Conservation (phyloP, 2,329 filamentous ascomycete species). For the Cladophialophora carrionii region DNA sequence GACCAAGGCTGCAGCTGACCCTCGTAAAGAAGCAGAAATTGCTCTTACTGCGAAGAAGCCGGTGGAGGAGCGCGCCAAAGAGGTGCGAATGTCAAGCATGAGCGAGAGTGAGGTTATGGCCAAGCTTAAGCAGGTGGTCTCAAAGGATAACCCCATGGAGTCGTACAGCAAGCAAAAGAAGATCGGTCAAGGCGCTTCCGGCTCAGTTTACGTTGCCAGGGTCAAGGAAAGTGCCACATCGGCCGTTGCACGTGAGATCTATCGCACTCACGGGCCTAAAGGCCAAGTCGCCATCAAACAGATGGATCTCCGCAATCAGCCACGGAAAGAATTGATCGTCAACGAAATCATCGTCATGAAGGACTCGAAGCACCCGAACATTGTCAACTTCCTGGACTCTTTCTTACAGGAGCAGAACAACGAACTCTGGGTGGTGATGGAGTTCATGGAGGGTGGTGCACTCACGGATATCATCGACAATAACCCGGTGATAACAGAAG, state of each 20-base stretch:
- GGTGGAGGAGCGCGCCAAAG: conserved; percentile 75
- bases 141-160: conserved; percentile 89
- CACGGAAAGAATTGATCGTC: conserved; percentile 95
- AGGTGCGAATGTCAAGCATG: conserved; percentile 98
- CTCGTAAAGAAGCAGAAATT: conserved; percentile 85
- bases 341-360: conserved; percentile 99
- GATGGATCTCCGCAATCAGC: conserved; percentile 98
- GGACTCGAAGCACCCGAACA: conserved; percentile 96
- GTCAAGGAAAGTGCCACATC: conserved; percentile 88
- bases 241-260: conserved; percentile 73
- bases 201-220: conserved; percentile 96
- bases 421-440: conserved; percentile 99
- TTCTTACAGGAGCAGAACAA: conserved; percentile 93
- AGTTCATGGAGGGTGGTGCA: conserved; percentile 98
- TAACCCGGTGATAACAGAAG: conserved; percentile 88
- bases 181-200: conserved; percentile 97
- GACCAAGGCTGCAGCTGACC: conserved; percentile 60
- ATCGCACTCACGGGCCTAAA: conserved; percentile 76
- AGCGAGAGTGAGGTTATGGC: conserved; percentile 96
- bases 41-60: conserved; percentile 82
- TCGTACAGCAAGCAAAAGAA: conserved; percentile 99
- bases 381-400: conserved; percentile 97
- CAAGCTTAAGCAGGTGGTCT: conserved; percentile 89
- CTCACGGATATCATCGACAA: conserved; percentile 99
- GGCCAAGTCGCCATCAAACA: conserved; percentile 98